Percentiles rank a stretch among this genome's conserved stretches.
Evolutionary conservation across 257 asterid species (phyloP).

Genomic region (Misopates orontium): DNA sequence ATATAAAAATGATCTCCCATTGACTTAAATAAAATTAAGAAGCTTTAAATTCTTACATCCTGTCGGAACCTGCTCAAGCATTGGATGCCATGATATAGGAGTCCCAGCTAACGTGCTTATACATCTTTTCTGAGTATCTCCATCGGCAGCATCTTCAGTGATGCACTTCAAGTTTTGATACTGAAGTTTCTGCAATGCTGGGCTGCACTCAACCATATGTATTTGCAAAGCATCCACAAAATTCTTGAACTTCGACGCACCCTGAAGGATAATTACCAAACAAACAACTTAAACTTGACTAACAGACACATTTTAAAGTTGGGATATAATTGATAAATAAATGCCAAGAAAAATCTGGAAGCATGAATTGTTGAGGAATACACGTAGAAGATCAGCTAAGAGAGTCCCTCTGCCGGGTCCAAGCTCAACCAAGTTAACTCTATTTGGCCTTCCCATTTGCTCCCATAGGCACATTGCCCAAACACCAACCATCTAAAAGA

Average conservation of each 20-base stretch:
- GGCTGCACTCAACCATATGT: conserved; percentile 97
- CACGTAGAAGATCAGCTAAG: conserved; percentile 92
- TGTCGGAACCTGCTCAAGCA: conserved; percentile 82
- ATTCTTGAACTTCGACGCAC: conserved; percentile 72
- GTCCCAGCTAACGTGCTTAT: conserved; percentile 63
- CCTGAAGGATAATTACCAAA: conserved; percentile 41
- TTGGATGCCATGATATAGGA: conserved; percentile 90
- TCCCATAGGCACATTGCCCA: conserved; percentile 99
- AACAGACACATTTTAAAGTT: background rate
- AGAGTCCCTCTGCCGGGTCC: conserved; percentile 99
- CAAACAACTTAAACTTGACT: background rate
- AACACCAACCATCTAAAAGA: conserved; percentile 77
- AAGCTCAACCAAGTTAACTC: conserved; percentile 83
- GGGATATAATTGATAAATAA: background rate
- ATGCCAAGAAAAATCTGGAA: background rate
- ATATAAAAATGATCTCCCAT: background rate
- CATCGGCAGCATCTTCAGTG: conserved; percentile 41
- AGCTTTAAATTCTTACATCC: conserved; percentile 62
- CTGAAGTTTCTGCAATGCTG: conserved; percentile 74
- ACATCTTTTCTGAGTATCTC: conserved; percentile 38
- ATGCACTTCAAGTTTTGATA: conserved; percentile 69
- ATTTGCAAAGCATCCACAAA: conserved; percentile 70
- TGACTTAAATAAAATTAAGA: conserved; percentile 14
- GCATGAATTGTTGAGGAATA: conserved; percentile 32
- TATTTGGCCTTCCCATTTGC: conserved; percentile 90